Evolutionary conservation across 2,329 filamentous ascomycete species (phyloP), one percentile per base, ranked within the genome.

Genomic region (Trichoderma polysporum): DNA sequence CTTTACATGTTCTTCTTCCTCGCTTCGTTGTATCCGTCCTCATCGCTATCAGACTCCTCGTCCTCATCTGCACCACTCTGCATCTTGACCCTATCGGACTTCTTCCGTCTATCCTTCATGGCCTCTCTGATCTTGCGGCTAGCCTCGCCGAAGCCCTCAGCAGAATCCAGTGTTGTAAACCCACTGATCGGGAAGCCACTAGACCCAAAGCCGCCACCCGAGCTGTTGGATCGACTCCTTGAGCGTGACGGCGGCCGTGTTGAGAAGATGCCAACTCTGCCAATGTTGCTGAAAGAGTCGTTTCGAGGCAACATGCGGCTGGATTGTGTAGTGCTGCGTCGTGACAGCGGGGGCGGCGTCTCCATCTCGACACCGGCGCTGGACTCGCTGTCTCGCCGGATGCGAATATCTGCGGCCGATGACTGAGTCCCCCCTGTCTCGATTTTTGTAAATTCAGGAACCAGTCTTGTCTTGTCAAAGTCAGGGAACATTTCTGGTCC

Each of bases 401-500:
- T 74, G 59, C 75, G 72, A 31, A 71, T 70, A 27, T 71, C 69
- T 54, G 72, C 66, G 12, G 72, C 69, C 10, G 68, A 57, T 9
- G 68, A 37, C 59, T 63, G 69, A 2, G 75, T 63, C 19, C 74
- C 69, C 29, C 74, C 69, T 29, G 73, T 71, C 66, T 81, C 79
- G 39, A 75, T 73, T 64, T 73, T 80, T 70, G 81, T 78, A 0
- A 85, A 80, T 69, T 89, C 86, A 3, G 84, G 81, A 33, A 94
- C 82, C 66, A 95, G 86, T 37, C 92, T 87, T 13, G 87, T 85
- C 69, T 89, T 86, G 73, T 95, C 92, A 75, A 97, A 99, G 81
- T 99, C 95, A n/a, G 93, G 90, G 81, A 96, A 99, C 82, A 99
- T 90, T 76, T 98, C 94, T 0, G 95, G 95, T 0, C 95, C 95